phyloP scores from a whole-genome alignment of 495 filamentous ascomycete species.

The Pseudomonodictys pantanalensis region DNA sequence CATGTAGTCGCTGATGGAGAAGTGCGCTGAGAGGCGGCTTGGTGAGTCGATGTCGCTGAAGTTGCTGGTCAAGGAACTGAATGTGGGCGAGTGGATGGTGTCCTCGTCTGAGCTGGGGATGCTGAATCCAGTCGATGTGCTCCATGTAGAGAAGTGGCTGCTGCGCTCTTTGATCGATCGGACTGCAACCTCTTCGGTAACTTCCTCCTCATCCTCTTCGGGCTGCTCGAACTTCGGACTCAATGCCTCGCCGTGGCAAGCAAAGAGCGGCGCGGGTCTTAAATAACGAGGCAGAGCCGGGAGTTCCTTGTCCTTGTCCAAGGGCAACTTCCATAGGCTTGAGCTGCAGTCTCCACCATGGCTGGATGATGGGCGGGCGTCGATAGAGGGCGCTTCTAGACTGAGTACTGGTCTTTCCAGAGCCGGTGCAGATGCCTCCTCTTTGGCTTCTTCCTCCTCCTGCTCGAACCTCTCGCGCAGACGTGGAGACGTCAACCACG shows the following conservation, averaged over 20 bases:
- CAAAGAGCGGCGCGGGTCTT: conserved; percentile 27
- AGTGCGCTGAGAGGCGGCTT: conserved; percentile 10
- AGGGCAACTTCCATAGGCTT: conserved; percentile 4
- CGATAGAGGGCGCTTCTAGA: background rate
- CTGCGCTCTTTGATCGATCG: background rate
- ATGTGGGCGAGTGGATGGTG: conserved; percentile 25
- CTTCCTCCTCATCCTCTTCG: background rate
- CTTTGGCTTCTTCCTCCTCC: conserved; percentile 1
- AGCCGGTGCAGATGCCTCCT: background rate
- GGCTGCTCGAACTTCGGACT: background rate
- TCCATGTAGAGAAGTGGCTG: conserved; percentile 31
- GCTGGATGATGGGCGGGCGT: conserved; percentile 14
- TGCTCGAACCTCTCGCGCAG: background rate
- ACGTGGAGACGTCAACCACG: conserved; percentile 10
- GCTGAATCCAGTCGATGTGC: conserved; percentile 17
- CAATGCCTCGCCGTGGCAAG: background rate
- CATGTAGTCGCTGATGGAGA: conserved; percentile 11
- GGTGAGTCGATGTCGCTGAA: conserved; percentile 21
- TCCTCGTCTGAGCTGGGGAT: conserved; percentile 13
- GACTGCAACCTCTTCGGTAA: background rate
- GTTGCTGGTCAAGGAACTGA: conserved; percentile 28
- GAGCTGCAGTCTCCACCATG: conserved; percentile 9
- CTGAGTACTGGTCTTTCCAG: background rate
- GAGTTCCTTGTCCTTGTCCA: conserved; percentile 27
- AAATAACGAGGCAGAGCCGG: conserved; percentile 30